These are phyloP conservation scores for Leccinum variicolor DNA, from an alignment of 768 basidiomycete species.

Conservation along the genomic window DNA sequence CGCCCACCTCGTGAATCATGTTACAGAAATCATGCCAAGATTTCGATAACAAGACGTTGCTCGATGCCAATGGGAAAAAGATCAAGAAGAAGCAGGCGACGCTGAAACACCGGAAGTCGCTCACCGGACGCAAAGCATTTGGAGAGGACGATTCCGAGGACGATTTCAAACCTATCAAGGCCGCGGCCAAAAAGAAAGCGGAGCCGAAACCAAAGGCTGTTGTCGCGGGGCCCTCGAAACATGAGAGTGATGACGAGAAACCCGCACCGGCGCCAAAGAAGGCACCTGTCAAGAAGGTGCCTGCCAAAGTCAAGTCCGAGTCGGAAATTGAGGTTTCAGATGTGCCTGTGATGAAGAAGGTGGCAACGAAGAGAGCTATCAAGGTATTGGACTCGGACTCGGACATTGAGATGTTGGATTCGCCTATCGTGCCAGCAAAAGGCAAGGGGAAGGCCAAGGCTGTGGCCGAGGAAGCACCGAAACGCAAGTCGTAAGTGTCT, in stretches of 20 bases:
- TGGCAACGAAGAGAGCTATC: constrained; percentile 18
- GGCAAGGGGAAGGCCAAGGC: constrained; percentile 46
- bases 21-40: constrained; percentile 38
- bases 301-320: constrained; percentile 37
- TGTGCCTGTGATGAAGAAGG: constrained; percentile 20
- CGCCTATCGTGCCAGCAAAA: constrained; percentile 28
- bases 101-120: constrained; percentile 51
- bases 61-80: constrained; percentile 49
- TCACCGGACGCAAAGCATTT: constrained; percentile 38
- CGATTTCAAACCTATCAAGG: constrained; percentile 54
- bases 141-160: constrained; percentile 45
- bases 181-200: constrained; percentile 38
- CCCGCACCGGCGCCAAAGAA: constrained; percentile 28
- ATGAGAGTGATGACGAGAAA: constrained; percentile 42
- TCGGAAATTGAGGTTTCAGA: constrained; percentile 35
- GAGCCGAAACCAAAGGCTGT: constrained; percentile 25
- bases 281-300: constrained; percentile 30
- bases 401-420: constrained; percentile 32
- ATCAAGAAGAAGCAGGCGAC: constrained; percentile 57
- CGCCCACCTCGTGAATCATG: background rate
- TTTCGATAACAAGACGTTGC: constrained; percentile 42
- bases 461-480: constrained; percentile 34
- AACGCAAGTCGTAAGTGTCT: constrained; percentile 64
- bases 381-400: constrained; percentile 36
- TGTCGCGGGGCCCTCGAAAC: constrained; percentile 41